Conservation (phyloP, 176 grass and related monocot genomes). For the maize (Zea mays) region DNA sequence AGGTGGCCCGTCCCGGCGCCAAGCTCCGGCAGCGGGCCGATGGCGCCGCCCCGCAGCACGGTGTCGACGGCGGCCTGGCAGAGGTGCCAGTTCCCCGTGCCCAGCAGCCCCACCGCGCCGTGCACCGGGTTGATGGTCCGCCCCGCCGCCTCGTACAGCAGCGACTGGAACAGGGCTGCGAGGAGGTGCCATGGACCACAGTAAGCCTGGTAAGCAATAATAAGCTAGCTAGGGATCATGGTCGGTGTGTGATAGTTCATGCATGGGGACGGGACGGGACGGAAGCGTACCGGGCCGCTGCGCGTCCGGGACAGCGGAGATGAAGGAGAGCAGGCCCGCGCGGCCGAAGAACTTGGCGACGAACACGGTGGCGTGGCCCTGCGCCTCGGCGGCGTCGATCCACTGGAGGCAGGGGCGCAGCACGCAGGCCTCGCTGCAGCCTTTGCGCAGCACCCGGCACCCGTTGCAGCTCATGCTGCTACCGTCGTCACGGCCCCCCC, state of each 20-base stretch:
- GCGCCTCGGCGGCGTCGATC: conserved; percentile 74
- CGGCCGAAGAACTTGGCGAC: conserved; percentile 95
- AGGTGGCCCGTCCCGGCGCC: neutral
- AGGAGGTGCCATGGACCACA: no score
- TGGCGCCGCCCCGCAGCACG: conserved; percentile 71
- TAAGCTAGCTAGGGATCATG: no score
- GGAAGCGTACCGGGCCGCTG: conserved; percentile 58
- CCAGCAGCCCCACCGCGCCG: conserved; percentile 69
- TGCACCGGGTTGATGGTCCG: conserved; percentile 80
- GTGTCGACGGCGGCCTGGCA: conserved; percentile 82
- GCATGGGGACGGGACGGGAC: neutral
- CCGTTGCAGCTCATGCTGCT: conserved; percentile 81
- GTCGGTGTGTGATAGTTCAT: neutral
- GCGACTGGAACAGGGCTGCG: conserved; percentile 71
- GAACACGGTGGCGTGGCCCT: conserved; percentile 87
- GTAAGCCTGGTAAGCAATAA: no score
- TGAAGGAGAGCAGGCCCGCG: conserved; percentile 77
- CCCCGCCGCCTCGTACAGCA: conserved; percentile 80
- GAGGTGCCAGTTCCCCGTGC: conserved; percentile 70
- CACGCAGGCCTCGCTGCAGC: conserved; percentile 76
- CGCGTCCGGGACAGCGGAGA: conserved; percentile 58
- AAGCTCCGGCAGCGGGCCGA: conserved; percentile 52
- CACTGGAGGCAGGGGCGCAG: conserved; percentile 81
- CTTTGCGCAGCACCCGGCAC: conserved; percentile 78
- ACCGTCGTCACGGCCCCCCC: neutral